Percentiles rank a stretch among this genome's conserved stretches.
Evolutionary conservation across 2,329 filamentous ascomycete species (phyloP).

Genomic region (Aspergillus intermedius): DNA sequence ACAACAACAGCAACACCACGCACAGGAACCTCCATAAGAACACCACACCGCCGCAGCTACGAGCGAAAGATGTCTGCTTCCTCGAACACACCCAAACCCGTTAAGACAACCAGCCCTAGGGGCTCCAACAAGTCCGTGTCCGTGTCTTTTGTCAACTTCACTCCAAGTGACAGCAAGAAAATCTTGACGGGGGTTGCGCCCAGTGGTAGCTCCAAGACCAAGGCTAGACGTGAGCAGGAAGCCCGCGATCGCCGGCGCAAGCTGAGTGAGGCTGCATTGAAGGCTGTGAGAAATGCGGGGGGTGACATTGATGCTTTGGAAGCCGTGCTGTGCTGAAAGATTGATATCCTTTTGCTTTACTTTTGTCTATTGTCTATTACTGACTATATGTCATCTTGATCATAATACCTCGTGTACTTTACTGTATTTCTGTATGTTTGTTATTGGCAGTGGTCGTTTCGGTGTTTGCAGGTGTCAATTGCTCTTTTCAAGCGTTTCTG

Average conservation of each 20-base stretch:
- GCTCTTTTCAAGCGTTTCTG: conserved; percentile 6
- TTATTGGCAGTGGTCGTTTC: conserved; percentile 20
- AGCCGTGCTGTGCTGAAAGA: conserved; percentile 32
- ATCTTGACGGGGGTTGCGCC: conserved; percentile 88
- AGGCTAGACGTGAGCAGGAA: conserved; percentile 84
- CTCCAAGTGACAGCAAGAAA: conserved; percentile 66
- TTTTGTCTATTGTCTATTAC: conserved; percentile 7
- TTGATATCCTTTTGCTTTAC: conserved; percentile 6
- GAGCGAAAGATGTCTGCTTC: conserved; percentile 36
- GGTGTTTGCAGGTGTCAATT: conserved; percentile 12
- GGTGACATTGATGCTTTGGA: conserved; percentile 41
- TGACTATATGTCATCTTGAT: neutral
- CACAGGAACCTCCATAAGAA: conserved; percentile 21
- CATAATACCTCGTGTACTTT: conserved; percentile 4
- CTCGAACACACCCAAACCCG: conserved; percentile 24
- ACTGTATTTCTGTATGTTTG: conserved; percentile 8
- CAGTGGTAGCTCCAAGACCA: conserved; percentile 86
- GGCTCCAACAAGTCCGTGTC: conserved; percentile 38
- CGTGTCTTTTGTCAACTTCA: conserved; percentile 81
- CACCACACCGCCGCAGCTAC: conserved; percentile 31
- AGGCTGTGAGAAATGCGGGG: conserved; percentile 39
- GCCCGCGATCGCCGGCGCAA: conserved; percentile 64
- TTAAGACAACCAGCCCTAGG: conserved; percentile 26
- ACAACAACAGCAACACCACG: conserved; percentile 8
- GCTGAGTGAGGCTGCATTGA: conserved; percentile 37